Evolutionary conservation across 2,329 filamentous ascomycete species (phyloP).

Genomic region (Aspergillus transmontanensis): DNA sequence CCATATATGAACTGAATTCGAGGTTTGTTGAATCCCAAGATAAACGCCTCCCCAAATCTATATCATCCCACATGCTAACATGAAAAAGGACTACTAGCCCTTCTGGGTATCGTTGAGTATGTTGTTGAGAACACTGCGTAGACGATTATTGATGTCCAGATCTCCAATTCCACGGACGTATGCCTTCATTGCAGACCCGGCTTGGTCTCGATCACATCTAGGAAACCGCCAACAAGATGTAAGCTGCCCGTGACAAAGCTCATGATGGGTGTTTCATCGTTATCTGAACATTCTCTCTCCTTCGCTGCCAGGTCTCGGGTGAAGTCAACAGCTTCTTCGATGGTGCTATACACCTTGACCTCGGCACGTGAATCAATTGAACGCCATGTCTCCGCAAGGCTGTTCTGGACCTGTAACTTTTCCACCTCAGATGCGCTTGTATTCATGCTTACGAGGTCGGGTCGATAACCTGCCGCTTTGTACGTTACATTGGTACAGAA

Average conservation of each 20-base stretch:
- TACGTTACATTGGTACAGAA: constrained; percentile 80
- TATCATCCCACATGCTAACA: constrained; percentile 14
- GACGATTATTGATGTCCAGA: neutral
- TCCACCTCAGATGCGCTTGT: constrained; percentile 61
- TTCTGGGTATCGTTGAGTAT: constrained; percentile 18
- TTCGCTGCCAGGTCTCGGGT: constrained; percentile 51
- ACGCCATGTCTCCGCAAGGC: constrained; percentile 64
- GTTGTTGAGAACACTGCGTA: constrained; percentile 23
- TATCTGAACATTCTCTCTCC: constrained; percentile 30
- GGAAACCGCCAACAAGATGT: constrained; percentile 77
- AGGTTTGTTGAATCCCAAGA: constrained; percentile 32
- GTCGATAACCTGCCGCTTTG: constrained; percentile 60
- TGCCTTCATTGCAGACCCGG: constrained; percentile 20
- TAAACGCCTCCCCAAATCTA: constrained; percentile 14
- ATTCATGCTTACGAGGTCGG: constrained; percentile 66
- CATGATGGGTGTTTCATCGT: constrained; percentile 53
- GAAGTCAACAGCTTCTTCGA: constrained; percentile 68
- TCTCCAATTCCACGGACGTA: neutral
- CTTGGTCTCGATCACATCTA: constrained; percentile 68
- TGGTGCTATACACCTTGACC: constrained; percentile 63
- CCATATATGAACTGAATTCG: neutral
- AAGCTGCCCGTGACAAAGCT: constrained; percentile 81
- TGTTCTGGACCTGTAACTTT: constrained; percentile 67
- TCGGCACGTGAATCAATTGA: constrained; percentile 54
- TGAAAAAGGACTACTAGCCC: constrained; percentile 11